Conservation (phyloP, 495 filamentous ascomycete genomes). For the Aspergillus bridgeri region DNA sequence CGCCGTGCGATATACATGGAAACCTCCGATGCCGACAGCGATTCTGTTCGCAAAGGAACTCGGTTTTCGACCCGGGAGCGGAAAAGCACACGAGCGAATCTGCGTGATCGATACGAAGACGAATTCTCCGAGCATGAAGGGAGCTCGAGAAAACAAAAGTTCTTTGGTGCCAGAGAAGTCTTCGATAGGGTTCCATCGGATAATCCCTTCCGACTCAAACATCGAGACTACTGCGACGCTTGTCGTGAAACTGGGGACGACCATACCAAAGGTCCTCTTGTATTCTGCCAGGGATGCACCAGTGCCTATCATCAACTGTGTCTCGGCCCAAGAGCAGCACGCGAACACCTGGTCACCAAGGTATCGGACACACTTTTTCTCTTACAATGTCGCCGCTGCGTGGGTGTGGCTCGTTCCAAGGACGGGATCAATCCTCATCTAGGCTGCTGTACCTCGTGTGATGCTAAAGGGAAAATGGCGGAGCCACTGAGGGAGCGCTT, state of each 20-base stretch:
- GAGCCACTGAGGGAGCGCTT: constrained; percentile 64
- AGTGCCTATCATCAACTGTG: constrained; percentile 77
- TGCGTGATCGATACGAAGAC: constrained; percentile 65
- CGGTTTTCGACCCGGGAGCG: constrained; percentile 30
- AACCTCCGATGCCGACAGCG: constrained; percentile 14
- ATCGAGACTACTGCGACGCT: constrained; percentile 68
- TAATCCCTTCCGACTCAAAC: constrained; percentile 61
- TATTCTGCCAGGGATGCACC: constrained; percentile 90
- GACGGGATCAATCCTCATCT: constrained; percentile 66
- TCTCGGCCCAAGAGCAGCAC: constrained; percentile 63
- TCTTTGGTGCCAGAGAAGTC: constrained; percentile 59
- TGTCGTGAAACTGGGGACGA: constrained; percentile 57
- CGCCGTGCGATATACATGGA: constrained; percentile 3
- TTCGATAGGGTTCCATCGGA: constrained; percentile 55
- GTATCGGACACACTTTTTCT: constrained; percentile 72
- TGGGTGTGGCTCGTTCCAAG: constrained; percentile 62
- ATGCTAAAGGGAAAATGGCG: constrained; percentile 57
- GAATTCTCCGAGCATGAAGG: constrained; percentile 60
- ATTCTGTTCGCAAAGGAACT: constrained; percentile 11
- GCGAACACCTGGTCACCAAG: constrained; percentile 96
- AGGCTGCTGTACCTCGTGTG: constrained; percentile 67
- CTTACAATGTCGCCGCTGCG: constrained; percentile 84
- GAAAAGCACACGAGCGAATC: constrained; percentile 42
- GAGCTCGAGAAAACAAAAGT: constrained; percentile 46
- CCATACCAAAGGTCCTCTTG: constrained; percentile 56